Evolutionary conservation across 2,329 filamentous ascomycete genomes (phyloP), one percentile per base, ranked within the genome.

Genomic region (Fusarium dimerum): DNA sequence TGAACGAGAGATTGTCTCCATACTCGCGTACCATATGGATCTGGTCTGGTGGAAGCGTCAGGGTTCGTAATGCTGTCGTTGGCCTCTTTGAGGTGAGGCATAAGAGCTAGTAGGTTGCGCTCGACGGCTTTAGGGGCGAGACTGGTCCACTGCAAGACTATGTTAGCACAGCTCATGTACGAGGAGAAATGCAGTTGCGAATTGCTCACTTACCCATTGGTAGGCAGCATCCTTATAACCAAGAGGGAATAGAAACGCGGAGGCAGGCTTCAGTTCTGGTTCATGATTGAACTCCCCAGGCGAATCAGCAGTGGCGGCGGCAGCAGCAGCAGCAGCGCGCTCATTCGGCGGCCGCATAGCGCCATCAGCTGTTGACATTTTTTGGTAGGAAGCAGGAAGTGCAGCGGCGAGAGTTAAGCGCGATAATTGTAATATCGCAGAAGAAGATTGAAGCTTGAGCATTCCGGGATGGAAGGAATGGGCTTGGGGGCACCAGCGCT

Each of bases 181-280:
- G 4, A 4, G 32, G n/a, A 32, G 26, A 26, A n/a, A 26, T 41
- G 10, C 26, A 11, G 5, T 16, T 34, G 46, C n/a, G 29, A 26
- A 34, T 3, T 30, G 11, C 34, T 1, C 47, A 78, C 86, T 58
- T 73, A 90, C 89, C 91, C 94, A 97, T 80, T 97, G 93, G 62
- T 83, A 87, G 57, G 91, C 90, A 15, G 90, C 93, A 52, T 96
- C 92, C 66, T 92, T 94, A 75, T 96, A 96, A 45, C 92, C 87
- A 18, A 97, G 75, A 2, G 94, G 92, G 61, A 99, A 97, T 71
- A 61, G 36, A 36, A 82, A 86, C 2, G 66, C 66, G 38, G 71
- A 68, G 2, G 64, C 52, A 1, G 66, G 64, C 29, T 64, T 67
- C 18, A 60, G 57, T 42, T 66, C 56, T 40, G 66, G 60, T 48